Conservation (phyloP, 495 filamentous ascomycete species). For the Trypethelium eluteriae region DNA sequence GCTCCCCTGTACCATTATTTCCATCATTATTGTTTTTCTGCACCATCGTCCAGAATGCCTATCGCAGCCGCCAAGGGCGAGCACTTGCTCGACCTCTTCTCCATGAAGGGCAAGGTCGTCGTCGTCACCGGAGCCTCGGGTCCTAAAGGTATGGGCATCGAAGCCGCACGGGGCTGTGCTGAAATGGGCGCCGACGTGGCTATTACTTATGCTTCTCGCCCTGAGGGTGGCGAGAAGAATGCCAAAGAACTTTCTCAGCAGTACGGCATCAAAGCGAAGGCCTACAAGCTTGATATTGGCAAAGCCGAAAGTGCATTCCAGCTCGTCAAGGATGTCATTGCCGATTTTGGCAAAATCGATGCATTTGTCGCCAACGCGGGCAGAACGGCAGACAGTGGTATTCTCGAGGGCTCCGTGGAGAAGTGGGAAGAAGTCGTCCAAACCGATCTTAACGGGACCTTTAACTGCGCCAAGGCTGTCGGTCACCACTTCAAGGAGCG, state of each 20-base stretch:
- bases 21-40: neutral
- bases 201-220: conserved; percentile 58
- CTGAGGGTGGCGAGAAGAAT: conserved; percentile 56
- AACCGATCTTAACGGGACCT: conserved; percentile 47
- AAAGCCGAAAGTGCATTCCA: conserved; percentile 24
- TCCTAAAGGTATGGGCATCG: conserved; percentile 62
- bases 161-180: conserved; percentile 63
- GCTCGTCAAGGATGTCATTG: conserved; percentile 28
- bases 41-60: conserved; percentile 40
- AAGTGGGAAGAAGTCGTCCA: conserved; percentile 63
- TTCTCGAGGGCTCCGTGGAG: conserved; percentile 51
- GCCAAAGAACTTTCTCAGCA: conserved; percentile 49
- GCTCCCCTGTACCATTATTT: neutral
- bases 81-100: conserved; percentile 56
- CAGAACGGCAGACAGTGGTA: conserved; percentile 45
- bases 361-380: conserved; percentile 48
- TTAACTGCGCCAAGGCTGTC: conserved; percentile 62
- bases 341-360: conserved; percentile 33
- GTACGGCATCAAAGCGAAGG: conserved; percentile 54
- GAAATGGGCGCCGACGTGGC: conserved; percentile 66
- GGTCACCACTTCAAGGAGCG: conserved; percentile 57
- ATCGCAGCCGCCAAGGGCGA: conserved; percentile 51
- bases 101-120: conserved; percentile 67
- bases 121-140: conserved; percentile 65
- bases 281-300: conserved; percentile 31